Evolutionary conservation across 345 rosid genomes (phyloP).

Genomic region (Acer yangbiense): DNA sequence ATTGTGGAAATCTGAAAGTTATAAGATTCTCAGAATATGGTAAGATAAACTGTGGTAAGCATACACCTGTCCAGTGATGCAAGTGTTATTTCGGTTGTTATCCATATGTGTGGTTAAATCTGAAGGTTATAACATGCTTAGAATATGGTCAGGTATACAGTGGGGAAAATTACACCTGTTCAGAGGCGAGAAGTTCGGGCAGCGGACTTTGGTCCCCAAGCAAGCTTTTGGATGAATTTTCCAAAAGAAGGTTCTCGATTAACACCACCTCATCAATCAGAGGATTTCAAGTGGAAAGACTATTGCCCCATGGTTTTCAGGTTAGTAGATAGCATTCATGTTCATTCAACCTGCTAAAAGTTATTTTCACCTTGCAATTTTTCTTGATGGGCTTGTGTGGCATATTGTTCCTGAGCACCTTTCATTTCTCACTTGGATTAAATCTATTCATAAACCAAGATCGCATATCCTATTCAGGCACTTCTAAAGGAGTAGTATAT

Average conservation of each 20-base stretch:
- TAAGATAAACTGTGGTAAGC: constrained; percentile 95
- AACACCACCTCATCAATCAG: constrained; percentile 93
- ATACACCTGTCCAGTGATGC: constrained; percentile 73
- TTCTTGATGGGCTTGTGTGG: constrained; percentile 4
- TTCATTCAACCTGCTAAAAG: constrained; percentile 8
- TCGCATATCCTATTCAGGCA: neutral
- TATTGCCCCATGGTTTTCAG: constrained; percentile 99
- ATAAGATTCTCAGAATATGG: constrained; percentile 21
- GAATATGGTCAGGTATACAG: constrained; percentile 73
- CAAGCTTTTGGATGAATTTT: constrained; percentile 98
- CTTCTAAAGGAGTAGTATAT: neutral
- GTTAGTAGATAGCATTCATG: constrained; percentile 38
- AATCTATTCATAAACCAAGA: neutral
- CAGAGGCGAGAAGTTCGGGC: constrained; percentile 85
- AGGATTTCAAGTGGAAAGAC: constrained; percentile 97
- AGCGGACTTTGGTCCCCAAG: constrained; percentile 88
- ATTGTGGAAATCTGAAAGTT: constrained; percentile 6
- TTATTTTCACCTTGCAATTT: neutral
- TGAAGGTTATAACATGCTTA: constrained; percentile 12
- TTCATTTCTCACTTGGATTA: neutral
- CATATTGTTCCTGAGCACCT: neutral
- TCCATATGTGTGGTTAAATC: constrained; percentile 4
- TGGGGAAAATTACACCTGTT: constrained; percentile 96
- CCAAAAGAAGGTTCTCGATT: constrained; percentile 87
- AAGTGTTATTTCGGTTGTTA: neutral